Evolutionary conservation across 164 flowering plant species (phyloP), one percentile per base, ranked within the genome.

Genomic region (Santalum album): DNA sequence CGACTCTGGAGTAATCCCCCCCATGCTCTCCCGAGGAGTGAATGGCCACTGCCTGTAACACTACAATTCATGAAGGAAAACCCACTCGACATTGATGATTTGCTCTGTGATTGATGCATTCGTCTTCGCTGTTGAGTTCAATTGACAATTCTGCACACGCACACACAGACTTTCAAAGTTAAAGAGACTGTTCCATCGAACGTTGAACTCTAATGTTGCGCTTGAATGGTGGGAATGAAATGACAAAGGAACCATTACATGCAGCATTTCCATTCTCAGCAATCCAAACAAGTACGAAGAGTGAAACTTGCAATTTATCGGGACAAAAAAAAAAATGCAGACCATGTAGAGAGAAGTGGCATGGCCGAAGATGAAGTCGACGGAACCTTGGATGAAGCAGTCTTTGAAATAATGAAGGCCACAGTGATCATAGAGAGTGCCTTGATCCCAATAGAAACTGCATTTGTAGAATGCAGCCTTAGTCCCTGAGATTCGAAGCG

Each of bases 11-110:
- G 23, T 68, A 76, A n/a, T 32, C 78, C 84, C 6, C 86, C 95
- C 97, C 86, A 81, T 6, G 97, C 88, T 53, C 92, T 69, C n/a
- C 95, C 92, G 4, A 89, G 64, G 60, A 75, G 84, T 19, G 81
- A 47, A 4, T 32, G 50, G 11, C 97, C 92, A 26, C 66, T 77
- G 9, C 91, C 95, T 1, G 78, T 78, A 1, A 89, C 61, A 19
- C 26, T 59, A 54, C 85, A 47, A 10, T 81, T 57, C 34, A 71
- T 69, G 78, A 86, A 89, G 0, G 92, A 76, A 64, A 86, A 84
- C 62, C 92, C 95, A 58, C 85, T 82, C 12, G 35, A 60, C 59
- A 74, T 7, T 0, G 80, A 60, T 0, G 76, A 35, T 77, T 57
- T 89, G 97, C 9, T 92, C 95, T 0, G 95, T 83, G 1, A 88